Percentiles rank a stretch among this genome's conserved stretches.
Conservation (phyloP, 768 basidiomycete genomes). For the Scleroderma bovista region DNA sequence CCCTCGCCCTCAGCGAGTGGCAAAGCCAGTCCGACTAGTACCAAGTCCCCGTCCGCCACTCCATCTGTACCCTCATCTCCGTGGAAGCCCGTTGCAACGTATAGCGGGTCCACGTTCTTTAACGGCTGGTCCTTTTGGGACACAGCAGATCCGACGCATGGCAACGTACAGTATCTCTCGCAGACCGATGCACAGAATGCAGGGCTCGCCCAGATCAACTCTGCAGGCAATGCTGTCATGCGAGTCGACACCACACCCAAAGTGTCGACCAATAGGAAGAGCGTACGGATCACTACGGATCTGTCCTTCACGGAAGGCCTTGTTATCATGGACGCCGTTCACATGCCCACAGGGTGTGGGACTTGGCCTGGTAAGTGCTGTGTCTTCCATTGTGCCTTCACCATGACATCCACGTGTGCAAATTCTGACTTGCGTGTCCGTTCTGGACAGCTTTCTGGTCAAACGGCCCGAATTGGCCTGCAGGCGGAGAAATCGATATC, state of each 20-base stretch:
- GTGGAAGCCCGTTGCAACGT: conserved; percentile 55
- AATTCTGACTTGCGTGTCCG: neutral
- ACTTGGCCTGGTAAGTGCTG: conserved; percentile 59
- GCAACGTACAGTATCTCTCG: conserved; percentile 63
- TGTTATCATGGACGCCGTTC: conserved; percentile 76
- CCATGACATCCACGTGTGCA: neutral
- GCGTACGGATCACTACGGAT: conserved; percentile 71
- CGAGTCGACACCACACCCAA: conserved; percentile 76
- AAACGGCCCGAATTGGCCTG: conserved; percentile 42
- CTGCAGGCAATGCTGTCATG: conserved; percentile 78
- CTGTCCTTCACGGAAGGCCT: conserved; percentile 58
- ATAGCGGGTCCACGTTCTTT: conserved; percentile 72
- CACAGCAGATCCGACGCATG: conserved; percentile 69
- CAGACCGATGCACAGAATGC: conserved; percentile 51
- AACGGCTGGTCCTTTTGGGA: conserved; percentile 75
- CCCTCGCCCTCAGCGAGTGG: conserved; percentile 21
- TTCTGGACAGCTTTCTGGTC: conserved; percentile 39
- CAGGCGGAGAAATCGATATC: conserved; percentile 75
- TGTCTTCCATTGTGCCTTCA: neutral
- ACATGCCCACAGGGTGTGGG: conserved; percentile 89
- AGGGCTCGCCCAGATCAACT: conserved; percentile 62
- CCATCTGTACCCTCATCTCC: conserved; percentile 36
- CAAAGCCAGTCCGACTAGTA: conserved; percentile 12
- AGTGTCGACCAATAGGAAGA: conserved; percentile 63
- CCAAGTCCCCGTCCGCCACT: conserved; percentile 12